A percentile compares a stretch with the other conserved stretches of the same genome.
phyloP scores from a whole-genome alignment of 2,329 filamentous ascomycete genomes.

The Bimuria novae-zelandiae region DNA sequence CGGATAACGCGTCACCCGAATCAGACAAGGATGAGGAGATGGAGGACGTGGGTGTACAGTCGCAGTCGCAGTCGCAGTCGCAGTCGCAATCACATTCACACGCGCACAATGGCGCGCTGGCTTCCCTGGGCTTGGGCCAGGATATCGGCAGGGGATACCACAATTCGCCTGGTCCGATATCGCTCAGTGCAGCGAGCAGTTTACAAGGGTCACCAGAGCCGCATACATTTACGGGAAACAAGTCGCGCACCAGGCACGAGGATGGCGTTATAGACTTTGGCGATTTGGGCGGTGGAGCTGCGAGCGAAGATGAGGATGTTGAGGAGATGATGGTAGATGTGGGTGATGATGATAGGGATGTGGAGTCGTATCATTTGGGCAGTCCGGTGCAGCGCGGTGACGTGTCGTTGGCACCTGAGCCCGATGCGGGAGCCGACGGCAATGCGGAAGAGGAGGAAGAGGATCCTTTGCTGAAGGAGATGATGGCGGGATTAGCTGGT shows the following conservation, averaged over 20 bases:
- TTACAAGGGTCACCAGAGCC: slow-evolving; percentile 35
- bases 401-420: slow-evolving; percentile 10
- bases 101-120: slow-evolving; percentile 26
- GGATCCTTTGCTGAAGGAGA: slow-evolving; percentile 50
- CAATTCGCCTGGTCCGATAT: slow-evolving; percentile 47
- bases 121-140: slow-evolving; percentile 32
- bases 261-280: slow-evolving; percentile 45
- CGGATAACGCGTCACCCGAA: slow-evolving; percentile 21
- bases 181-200: slow-evolving; percentile 50
- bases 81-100: no score
- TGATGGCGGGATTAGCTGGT: slow-evolving; percentile 47
- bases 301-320: slow-evolving; percentile 34
- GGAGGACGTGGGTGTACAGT: slow-evolving; percentile 15
- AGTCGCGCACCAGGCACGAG: slow-evolving; percentile 16
- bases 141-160: slow-evolving; percentile 30
- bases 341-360: slow-evolving; percentile 33
- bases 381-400: slow-evolving; percentile 29
- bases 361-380: slow-evolving; percentile 40
- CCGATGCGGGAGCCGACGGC: slow-evolving; percentile 11
- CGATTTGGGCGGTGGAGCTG: slow-evolving; percentile 32
- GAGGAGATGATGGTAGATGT: slow-evolving; percentile 34
- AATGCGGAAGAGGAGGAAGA: slow-evolving; percentile 40
- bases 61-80: no score
- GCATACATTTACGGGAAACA: slow-evolving; percentile 18
- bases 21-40: slow-evolving; percentile 31